These are phyloP conservation scores for Pterulicium gracile DNA, from an alignment of 1,284 basidiomycete species.

Conservation along the genomic window DNA sequence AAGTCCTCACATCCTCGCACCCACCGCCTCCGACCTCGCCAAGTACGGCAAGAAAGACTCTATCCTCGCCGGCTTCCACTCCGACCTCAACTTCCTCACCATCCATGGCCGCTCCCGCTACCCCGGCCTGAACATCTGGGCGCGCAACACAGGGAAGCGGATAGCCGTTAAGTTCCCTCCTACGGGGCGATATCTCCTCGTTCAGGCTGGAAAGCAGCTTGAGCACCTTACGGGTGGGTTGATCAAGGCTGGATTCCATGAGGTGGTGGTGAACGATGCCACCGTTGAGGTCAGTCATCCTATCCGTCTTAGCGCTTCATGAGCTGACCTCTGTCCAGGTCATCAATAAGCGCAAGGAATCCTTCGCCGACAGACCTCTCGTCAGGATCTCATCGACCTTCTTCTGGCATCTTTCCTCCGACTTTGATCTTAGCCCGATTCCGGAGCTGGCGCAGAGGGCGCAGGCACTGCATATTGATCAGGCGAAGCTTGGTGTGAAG, in stretches of 20 bases:
- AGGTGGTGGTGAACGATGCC: slow-evolving; percentile 78
- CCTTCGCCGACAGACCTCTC: slow-evolving; percentile 64
- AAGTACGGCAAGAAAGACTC: slow-evolving; percentile 71
- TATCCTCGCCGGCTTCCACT: slow-evolving; percentile 87
- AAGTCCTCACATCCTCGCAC: slow-evolving; percentile 82
- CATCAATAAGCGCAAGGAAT: slow-evolving; percentile 47
- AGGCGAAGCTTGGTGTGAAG: slow-evolving; percentile 26
- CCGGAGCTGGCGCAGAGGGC: slow-evolving; percentile 39
- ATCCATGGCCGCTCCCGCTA: slow-evolving; percentile 86
- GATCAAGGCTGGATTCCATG: slow-evolving; percentile 87
- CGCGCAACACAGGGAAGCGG: slow-evolving; percentile 80
- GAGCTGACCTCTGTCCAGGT: slow-evolving; percentile 30
- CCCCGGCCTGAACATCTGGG: slow-evolving; percentile 84
- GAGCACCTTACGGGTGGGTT: slow-evolving; percentile 83
- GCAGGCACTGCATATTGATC: slow-evolving; percentile 24
- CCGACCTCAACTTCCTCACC: slow-evolving; percentile 75
- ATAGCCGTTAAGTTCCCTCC: slow-evolving; percentile 76
- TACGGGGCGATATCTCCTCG: slow-evolving; percentile 59
- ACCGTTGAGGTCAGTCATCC: slow-evolving; percentile 50
- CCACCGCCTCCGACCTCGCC: slow-evolving; percentile 79
- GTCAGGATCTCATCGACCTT: slow-evolving; percentile 91
- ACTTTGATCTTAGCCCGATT: slow-evolving; percentile 63
- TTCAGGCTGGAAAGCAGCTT: slow-evolving; percentile 88
- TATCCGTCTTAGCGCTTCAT: not conserved
- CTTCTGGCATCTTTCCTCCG: slow-evolving; percentile 88